Conservation (phyloP, 768 basidiomycete species). For the Tricholoma terreum region DNA sequence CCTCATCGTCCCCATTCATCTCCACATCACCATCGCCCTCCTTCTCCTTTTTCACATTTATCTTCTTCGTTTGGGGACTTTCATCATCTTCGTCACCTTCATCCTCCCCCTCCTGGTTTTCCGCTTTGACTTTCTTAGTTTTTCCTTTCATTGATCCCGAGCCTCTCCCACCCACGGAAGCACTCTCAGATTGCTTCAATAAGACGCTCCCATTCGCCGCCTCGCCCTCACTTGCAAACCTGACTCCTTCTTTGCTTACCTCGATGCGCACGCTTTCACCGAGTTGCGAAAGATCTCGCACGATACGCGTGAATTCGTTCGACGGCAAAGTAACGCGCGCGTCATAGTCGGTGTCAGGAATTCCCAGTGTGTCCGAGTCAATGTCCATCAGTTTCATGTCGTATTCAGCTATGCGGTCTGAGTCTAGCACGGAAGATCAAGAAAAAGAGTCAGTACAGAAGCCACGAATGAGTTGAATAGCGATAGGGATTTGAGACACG, state of each 20-base stretch:
- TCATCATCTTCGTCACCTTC: conserved; percentile 46
- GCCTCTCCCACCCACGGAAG: conserved; percentile 41
- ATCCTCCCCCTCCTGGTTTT: conserved; percentile 40
- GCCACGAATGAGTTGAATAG: neutral
- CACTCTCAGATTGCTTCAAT: conserved; percentile 69
- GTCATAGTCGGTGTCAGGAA: conserved; percentile 97
- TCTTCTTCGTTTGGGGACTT: conserved; percentile 42
- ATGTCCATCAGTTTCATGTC: conserved; percentile 99
- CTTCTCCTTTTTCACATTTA: conserved; percentile 46
- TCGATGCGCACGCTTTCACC: conserved; percentile 97
- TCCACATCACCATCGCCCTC: conserved; percentile 45
- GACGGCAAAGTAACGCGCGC: conserved; percentile 87
- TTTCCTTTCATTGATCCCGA: conserved; percentile 33
- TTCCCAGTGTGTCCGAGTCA: conserved; percentile 89
- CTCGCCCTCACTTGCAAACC: conserved; percentile 92
- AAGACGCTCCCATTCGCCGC: conserved; percentile 87
- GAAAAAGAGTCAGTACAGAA: neutral
- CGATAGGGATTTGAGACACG: neutral
- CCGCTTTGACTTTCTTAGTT: conserved; percentile 25
- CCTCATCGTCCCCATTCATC: conserved; percentile 45
- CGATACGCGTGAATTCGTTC: conserved; percentile 86
- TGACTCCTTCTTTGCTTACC: conserved; percentile 91
- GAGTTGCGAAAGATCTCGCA: conserved; percentile 83
- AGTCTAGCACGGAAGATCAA: conserved; percentile 45
- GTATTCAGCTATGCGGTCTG: conserved; percentile 94